phyloP scores from a whole-genome alignment of 768 basidiomycete species.

The Phanerodontia chrysosporium region DNA sequence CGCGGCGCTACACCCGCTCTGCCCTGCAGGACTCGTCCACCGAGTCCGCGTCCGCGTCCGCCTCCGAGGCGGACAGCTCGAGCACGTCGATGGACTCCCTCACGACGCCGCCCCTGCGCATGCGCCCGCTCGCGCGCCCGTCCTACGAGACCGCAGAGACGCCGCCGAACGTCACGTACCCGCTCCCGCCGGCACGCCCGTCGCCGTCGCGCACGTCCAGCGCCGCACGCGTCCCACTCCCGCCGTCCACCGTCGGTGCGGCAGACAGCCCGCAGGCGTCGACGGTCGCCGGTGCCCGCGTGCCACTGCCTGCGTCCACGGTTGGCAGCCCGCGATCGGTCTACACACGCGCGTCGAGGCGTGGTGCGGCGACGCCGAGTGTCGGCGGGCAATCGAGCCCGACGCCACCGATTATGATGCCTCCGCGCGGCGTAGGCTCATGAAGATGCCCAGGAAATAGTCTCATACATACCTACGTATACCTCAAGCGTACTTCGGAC shows the following conservation, averaged over 20 bases:
- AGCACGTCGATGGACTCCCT: slow-evolving; percentile 32
- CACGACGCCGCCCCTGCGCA: slow-evolving; percentile 28
- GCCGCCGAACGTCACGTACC: slow-evolving; percentile 20
- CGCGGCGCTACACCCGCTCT: slow-evolving; percentile 13
- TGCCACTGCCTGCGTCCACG: slow-evolving; percentile 10
- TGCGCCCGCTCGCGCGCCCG: slow-evolving; percentile 12
- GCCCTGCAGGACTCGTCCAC: slow-evolving; percentile 10
- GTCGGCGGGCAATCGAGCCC: background rate
- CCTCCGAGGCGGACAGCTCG: slow-evolving; percentile 19
- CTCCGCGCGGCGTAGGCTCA: background rate
- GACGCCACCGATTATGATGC: background rate
- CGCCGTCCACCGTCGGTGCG: background rate
- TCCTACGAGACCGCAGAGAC: slow-evolving; percentile 20
- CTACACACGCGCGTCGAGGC: slow-evolving; percentile 9
- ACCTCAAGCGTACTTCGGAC: too few relatives aligned
- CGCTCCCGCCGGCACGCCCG: slow-evolving; percentile 20
- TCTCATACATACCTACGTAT: too few relatives aligned
- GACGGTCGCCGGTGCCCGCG: slow-evolving; percentile 2
- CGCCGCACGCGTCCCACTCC: slow-evolving; percentile 3
- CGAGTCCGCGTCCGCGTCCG: slow-evolving; percentile 23
- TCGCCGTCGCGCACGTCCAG: slow-evolving; percentile 5
- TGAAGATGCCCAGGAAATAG: background rate
- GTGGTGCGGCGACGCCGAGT: background rate
- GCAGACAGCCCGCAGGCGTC: background rate
- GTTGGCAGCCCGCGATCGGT: slow-evolving; percentile 13